Base-by-base conservation (phyloP, 257 asterid species). In the Nicotiana paniculata region DNA sequence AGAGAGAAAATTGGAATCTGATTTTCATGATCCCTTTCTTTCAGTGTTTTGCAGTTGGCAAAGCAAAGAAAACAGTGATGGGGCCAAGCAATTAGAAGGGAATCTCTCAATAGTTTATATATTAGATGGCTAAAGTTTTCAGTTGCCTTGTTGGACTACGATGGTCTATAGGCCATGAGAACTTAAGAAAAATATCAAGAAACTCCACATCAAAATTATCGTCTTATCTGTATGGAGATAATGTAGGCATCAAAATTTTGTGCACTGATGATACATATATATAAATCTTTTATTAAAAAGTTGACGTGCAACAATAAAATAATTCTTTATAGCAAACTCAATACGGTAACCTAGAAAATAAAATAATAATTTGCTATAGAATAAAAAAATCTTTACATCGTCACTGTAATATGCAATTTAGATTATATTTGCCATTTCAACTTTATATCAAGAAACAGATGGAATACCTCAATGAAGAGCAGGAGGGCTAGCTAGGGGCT, bases 381-480 rank as follows among this genome's bases (percentile, higher is more conserved):
- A 37, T 37, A 37, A 37, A 37, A 35, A 37, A 35, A 35, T 1
- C 43, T 37, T 37, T 37, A 37, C 43, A 32, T 32, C 33, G 39
- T 5, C 46, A 6, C 2, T 7, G 46, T 6, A 5, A 37, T 37
- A 30, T 30, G 3, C 33, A 30, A 2, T 30, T 30, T 30, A 30
- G 4, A 32, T 30, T 30, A 30, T 32, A 39, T 1, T 39, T 39
- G 46, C 0, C 46, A 39, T 39, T 39, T 39, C 46, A 39, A 39
- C 46, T 7, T 37, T 37, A 1, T 37, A 35, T 35, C 46, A 37
- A 37, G 2, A 37, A 37, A 37, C 1, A 5, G 46, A 37, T 2
- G 76, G 30, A 68, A 15, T 68, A 94, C 98, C 97, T 95, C 99
- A 30, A 95, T 91, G 95, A 95, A 95, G 64, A 95, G 87, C 2